Base-by-base conservation (phyloP, 805 yeast genomes). In the Candida insectalens region DNA sequence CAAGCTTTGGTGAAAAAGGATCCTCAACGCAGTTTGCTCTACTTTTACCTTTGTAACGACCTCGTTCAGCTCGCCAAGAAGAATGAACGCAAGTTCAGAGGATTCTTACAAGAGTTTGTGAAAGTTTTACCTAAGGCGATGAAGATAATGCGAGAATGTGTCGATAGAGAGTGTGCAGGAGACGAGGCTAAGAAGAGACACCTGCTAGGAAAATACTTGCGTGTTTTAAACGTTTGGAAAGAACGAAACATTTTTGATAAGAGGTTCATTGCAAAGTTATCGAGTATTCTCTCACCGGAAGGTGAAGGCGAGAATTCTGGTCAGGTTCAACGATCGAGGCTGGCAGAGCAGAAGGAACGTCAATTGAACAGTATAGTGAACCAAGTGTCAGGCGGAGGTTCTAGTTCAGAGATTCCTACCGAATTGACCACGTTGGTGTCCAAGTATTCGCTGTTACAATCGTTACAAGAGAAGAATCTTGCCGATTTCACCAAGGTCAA, bases 1-100 rank as follows among this genome's bases (percentile, higher is more conserved):
- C 36, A 25, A 21, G 20, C 23, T 37, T n/a, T 16, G 42, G 18
- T 36, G 69, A 45, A 69, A 66, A 38, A 62, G 79, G 33, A 65
- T 15, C 36, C 41, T 12, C 38, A 35, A 17, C 30, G 33, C 8
- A 29, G 40, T 17, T 29, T 44, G 27, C 36, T 79, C 2, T 55
- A 80, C 36, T 63, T 84, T 17, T 84, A 84, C 47, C 60, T 84
- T 10, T 78, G 81, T 33, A 84, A 84, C 52, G 95, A 84, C 43
- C 77, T 84, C 16, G 79, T 83, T 1, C 95, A 84, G 54, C 81
- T 81, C 50, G 74, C 87, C 3, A 65, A 77, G 38, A 75, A 78
- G 22, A 73, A 75, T 45, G 65, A 70, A 27, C 29, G 30, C 38
- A 74, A 70, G 46, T 48, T 46, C 36, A 58, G 59, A 4, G 83